Conservation (phyloP, 2,329 filamentous ascomycete genomes). For the Celoporthe dispersa region DNA sequence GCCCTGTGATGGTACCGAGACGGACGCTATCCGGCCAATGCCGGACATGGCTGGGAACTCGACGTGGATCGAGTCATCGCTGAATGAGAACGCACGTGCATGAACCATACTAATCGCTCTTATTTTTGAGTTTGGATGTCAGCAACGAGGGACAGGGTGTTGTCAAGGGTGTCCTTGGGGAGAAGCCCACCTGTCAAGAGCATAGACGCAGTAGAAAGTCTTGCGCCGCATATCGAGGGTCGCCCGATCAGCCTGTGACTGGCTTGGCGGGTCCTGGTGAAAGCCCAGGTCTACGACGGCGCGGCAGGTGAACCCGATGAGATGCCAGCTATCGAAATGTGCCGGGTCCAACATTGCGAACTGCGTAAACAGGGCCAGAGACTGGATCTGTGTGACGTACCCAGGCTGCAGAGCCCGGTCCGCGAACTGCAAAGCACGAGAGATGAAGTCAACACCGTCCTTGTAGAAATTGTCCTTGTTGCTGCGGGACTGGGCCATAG, state of each 20-base stretch:
- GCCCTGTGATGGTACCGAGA: constrained; percentile 49
- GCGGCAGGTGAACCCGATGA: constrained; percentile 87
- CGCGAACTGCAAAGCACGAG: constrained; percentile 73
- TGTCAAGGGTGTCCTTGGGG: background rate
- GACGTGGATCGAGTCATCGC: constrained; percentile 84
- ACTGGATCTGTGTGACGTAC: constrained; percentile 83
- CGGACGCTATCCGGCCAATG: constrained; percentile 47
- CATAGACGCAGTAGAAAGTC: constrained; percentile 90
- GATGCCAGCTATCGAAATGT: constrained; percentile 92
- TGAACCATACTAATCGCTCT: constrained; percentile 89
- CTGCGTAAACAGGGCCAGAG: constrained; percentile 81
- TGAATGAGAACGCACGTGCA: constrained; percentile 88
- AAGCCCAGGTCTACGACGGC: constrained; percentile 88
- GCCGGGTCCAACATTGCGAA: constrained; percentile 89
- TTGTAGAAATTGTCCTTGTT: constrained; percentile 67
- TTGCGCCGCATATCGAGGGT: constrained; percentile 78
- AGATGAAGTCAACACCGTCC: constrained; percentile 60
- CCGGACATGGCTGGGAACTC: constrained; percentile 66
- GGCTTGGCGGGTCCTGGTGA: constrained; percentile 84
- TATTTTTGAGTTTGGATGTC: constrained; percentile 40
- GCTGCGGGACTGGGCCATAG: constrained; percentile 71
- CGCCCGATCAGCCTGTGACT: constrained; percentile 68
- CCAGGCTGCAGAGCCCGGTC: constrained; percentile 86
- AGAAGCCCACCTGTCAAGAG: constrained; percentile 73
- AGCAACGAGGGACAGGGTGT: constrained; percentile 30